phyloP scores from a whole-genome alignment of 129 eudicot genomes.

The Glebionis coronaria region DNA sequence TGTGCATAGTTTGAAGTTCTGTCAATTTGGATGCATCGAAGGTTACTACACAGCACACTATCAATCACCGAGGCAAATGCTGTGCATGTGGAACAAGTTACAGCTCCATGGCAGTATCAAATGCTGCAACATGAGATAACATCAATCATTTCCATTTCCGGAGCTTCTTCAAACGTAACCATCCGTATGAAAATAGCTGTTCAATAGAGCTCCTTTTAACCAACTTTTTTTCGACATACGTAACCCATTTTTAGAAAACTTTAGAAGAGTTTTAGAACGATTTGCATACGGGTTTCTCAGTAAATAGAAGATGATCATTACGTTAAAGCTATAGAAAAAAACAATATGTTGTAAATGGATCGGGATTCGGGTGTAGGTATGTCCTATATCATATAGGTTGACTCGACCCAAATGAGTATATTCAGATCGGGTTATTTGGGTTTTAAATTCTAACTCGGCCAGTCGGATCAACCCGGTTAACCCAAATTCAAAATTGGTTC shows the following conservation, averaged over 20 bases:
- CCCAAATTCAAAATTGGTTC: no score
- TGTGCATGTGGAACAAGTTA: no score
- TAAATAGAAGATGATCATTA: not conserved
- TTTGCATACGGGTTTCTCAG: not conserved
- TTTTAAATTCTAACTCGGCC: no score
- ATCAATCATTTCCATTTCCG: not conserved
- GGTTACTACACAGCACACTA: conserved; percentile 44
- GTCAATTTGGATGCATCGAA: conserved; percentile 49
- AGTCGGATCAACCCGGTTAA: no score
- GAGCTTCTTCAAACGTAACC: not conserved
- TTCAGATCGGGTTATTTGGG: no score
- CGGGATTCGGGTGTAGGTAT: no score
- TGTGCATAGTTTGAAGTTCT: conserved; percentile 49
- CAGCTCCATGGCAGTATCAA: conserved; percentile 44
- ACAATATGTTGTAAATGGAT: no score
- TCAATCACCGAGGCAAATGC: conserved; percentile 53
- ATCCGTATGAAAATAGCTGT: not conserved
- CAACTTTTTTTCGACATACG: not conserved
- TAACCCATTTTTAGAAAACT: not conserved
- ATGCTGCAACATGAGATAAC: conserved; percentile 85
- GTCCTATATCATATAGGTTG: no score
- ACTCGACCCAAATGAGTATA: no score
- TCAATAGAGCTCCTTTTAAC: not conserved
- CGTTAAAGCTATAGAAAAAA: no score
- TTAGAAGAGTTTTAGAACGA: not conserved